A percentile compares a stretch with the other conserved stretches of the same genome.
Evolutionary conservation across 768 basidiomycete genomes (phyloP).

Genomic region (Ramaria sp.): DNA sequence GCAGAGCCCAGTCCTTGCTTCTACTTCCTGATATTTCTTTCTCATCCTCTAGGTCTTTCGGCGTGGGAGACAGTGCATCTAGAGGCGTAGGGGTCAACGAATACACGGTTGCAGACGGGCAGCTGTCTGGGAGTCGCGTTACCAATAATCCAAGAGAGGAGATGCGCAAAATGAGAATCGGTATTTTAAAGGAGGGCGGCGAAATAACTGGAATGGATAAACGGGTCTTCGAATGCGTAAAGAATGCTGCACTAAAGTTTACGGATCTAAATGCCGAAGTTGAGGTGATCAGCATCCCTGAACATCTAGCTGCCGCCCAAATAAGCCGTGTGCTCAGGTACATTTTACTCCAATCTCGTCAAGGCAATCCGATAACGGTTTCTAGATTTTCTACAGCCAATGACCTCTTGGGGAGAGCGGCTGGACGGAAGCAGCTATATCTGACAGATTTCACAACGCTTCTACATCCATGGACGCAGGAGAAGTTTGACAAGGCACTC

Average conservation of each 20-base stretch:
- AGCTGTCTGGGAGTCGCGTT: background rate
- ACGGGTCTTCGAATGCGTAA: conserved; percentile 24
- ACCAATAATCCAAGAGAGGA: conserved; percentile 12
- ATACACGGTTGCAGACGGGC: too few relatives aligned
- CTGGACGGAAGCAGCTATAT: conserved; percentile 22
- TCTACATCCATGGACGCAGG: conserved; percentile 26
- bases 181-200: conserved; percentile 29
- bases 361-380: background rate
- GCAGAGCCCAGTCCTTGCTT: conserved; percentile 9
- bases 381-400: conserved; percentile 13
- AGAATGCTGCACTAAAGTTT: conserved; percentile 24
- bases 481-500: conserved; percentile 27
- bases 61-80: background rate
- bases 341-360: background rate
- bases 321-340: conserved; percentile 7
- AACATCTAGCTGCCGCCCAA: conserved; percentile 19
- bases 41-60: background rate
- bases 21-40: background rate
- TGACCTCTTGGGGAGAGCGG: conserved; percentile 13
- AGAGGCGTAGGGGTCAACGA: too few relatives aligned
- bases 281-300: conserved; percentile 29
- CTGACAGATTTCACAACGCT: conserved; percentile 21
- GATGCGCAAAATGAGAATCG: conserved; percentile 27
- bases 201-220: conserved; percentile 23
- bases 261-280: conserved; percentile 28